Percentiles rank a stretch among this genome's conserved stretches.
Conservation (phyloP, 1,139 yeast species). For the Arxiozyma slooffiae region DNA sequence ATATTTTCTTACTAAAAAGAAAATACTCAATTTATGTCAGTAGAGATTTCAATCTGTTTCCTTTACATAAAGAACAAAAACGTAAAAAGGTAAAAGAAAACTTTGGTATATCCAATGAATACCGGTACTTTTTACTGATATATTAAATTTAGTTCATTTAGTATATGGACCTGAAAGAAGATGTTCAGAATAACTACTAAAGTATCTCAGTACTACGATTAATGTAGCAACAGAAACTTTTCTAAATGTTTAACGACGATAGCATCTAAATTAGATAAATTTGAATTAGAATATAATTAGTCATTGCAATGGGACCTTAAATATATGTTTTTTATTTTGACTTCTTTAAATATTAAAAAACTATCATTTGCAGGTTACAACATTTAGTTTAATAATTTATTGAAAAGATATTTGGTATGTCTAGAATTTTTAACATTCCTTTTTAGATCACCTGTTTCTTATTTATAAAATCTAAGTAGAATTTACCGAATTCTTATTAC, state of each 20-base stretch:
- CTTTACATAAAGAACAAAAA: slow-evolving; percentile 27
- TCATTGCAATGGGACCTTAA: slow-evolving; percentile 33
- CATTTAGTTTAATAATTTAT: slow-evolving; percentile 28
- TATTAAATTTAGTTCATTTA: slow-evolving; percentile 13
- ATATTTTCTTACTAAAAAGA: slow-evolving; percentile 22
- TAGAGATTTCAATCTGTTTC: slow-evolving; percentile 55
- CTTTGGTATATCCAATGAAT: slow-evolving; percentile 33
- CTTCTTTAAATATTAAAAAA: slow-evolving; percentile 47
- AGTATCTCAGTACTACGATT: slow-evolving; percentile 35
- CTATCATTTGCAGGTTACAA: slow-evolving; percentile 44
- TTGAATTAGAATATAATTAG: slow-evolving; percentile 13
- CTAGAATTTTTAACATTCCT: slow-evolving; percentile 46
- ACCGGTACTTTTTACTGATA: slow-evolving; percentile 48
- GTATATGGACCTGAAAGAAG: slow-evolving; percentile 50
- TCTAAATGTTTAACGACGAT: too few relatives aligned
- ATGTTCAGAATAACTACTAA: slow-evolving; percentile 46
- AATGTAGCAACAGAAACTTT: too few relatives aligned
- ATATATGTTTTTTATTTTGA: slow-evolving; percentile 42
- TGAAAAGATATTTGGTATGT: slow-evolving; percentile 37
- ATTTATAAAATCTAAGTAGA: slow-evolving; percentile 21
- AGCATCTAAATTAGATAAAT: too few relatives aligned
- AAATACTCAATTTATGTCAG: slow-evolving; percentile 39
- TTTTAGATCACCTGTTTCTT: slow-evolving; percentile 34
- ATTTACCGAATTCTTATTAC: slow-evolving; percentile 34
- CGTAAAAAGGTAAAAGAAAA: slow-evolving; percentile 8